These are phyloP conservation scores for Ascochyta clinopodiicola DNA, from an alignment of 2,329 filamentous ascomycete species.

Conservation along the genomic window DNA sequence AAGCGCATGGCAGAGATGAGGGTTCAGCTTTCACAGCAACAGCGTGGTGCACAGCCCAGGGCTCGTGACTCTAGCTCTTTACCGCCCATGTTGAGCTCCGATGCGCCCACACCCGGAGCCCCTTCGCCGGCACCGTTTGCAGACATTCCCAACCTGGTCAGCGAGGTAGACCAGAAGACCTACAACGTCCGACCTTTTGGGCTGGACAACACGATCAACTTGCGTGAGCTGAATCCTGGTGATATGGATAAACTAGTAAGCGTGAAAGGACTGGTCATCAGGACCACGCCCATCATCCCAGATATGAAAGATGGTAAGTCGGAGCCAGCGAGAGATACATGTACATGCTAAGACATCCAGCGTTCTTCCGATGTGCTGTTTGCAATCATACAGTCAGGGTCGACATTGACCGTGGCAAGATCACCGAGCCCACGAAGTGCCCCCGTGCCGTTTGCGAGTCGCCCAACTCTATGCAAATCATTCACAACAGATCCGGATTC, in stretches of 20 bases:
- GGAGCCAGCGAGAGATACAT: background rate
- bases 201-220: constrained; percentile 83
- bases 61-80: constrained; percentile 70
- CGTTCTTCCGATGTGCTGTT: constrained; percentile 93
- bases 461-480: constrained; percentile 96
- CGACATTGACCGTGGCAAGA: constrained; percentile 93
- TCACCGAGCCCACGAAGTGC: constrained; percentile 90
- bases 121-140: constrained; percentile 42
- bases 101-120: constrained; percentile 60
- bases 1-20: constrained; percentile 77
- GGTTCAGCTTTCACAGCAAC: constrained; percentile 61
- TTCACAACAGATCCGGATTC: constrained; percentile 94
- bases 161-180: constrained; percentile 77
- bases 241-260: constrained; percentile 97
- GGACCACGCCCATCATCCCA: constrained; percentile 93
- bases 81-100: constrained; percentile 80
- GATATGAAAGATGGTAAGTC: constrained; percentile 86
- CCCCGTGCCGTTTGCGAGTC: constrained; percentile 80
- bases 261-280: constrained; percentile 94
- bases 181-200: constrained; percentile 92
- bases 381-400: constrained; percentile 92
- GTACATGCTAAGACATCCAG: constrained; percentile 50
- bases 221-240: constrained; percentile 92
- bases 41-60: constrained; percentile 54
- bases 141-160: constrained; percentile 71